These are phyloP conservation scores for Globisporangium emineosum DNA, from an alignment of 352 stramenopile genomes.

Conservation along the genomic window DNA sequence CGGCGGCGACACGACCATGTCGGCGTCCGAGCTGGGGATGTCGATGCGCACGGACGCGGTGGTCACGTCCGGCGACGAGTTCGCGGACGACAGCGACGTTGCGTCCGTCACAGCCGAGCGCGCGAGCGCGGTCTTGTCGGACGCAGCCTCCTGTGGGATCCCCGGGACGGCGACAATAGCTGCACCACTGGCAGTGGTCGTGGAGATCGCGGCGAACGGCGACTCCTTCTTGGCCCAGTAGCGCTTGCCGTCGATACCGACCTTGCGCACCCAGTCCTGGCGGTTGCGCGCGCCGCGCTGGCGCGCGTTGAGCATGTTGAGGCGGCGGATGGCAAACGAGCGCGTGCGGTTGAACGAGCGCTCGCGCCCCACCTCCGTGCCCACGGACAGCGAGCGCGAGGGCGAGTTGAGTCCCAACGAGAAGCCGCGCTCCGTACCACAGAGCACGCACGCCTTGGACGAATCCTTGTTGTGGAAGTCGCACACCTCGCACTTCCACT, in stretches of 20 bases:
- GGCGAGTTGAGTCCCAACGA: slow-evolving; percentile 61
- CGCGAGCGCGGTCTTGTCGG: slow-evolving; percentile 19
- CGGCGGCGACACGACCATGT: slow-evolving; percentile 39
- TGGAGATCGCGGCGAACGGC: slow-evolving; percentile 26
- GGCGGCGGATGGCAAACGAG: slow-evolving; percentile 82
- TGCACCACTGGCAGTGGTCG: not conserved
- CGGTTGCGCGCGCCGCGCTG: slow-evolving; percentile 79
- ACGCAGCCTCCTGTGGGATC: not conserved
- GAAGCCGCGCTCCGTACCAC: slow-evolving; percentile 80
- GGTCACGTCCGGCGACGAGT: slow-evolving; percentile 8
- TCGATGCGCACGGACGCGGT: slow-evolving; percentile 31
- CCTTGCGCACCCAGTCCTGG: slow-evolving; percentile 82
- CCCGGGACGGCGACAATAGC: slow-evolving; percentile 9
- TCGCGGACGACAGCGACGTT: slow-evolving; percentile 17
- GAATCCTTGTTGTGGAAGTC: slow-evolving; percentile 89
- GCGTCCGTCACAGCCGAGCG: slow-evolving; percentile 13
- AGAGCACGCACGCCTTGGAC: slow-evolving; percentile 70
- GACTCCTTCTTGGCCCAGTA: slow-evolving; percentile 81
- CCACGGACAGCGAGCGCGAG: slow-evolving; percentile 31
- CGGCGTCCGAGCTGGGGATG: slow-evolving; percentile 34
- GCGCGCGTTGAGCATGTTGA: slow-evolving; percentile 85
- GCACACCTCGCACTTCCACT: slow-evolving; percentile 88
- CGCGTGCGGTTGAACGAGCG: slow-evolving; percentile 83
- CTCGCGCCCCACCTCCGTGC: slow-evolving; percentile 41
- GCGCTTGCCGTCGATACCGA: slow-evolving; percentile 76